phyloP scores from a whole-genome alignment of 2,329 filamentous ascomycete genomes.

The Aspergillus sp. region DNA sequence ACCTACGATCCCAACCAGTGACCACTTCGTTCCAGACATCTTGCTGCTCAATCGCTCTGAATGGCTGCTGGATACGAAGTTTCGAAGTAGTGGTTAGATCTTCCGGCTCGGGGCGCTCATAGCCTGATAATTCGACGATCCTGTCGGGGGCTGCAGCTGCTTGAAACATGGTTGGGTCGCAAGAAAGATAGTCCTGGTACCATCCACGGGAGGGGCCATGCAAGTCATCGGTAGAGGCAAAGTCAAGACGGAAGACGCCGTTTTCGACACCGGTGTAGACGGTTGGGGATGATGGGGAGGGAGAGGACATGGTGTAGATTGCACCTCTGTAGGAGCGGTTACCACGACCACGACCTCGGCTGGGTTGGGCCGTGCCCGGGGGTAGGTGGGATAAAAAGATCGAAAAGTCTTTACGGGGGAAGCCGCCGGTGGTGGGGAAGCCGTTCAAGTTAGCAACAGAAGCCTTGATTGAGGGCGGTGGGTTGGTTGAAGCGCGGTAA shows the following conservation, averaged over 20 bases:
- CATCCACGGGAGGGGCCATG: slow-evolving; percentile 23
- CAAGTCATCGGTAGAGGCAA: slow-evolving; percentile 40
- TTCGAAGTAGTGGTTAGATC: slow-evolving; percentile 27
- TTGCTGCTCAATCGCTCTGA: slow-evolving; percentile 14
- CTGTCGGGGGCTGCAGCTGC: slow-evolving; percentile 7
- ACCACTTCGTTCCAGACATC: slow-evolving; percentile 15
- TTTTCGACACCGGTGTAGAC: slow-evolving; percentile 42
- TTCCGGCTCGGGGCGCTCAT: slow-evolving; percentile 36
- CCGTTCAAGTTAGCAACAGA: not conserved
- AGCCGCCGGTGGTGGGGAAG: slow-evolving; percentile 1
- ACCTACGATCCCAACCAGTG: slow-evolving; percentile 36
- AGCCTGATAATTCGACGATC: slow-evolving; percentile 36
- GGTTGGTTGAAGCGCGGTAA: not conserved
- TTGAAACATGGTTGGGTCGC: slow-evolving; percentile 16
- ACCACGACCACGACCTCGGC: slow-evolving; percentile 9
- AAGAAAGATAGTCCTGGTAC: slow-evolving; percentile 27
- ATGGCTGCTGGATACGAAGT: slow-evolving; percentile 30
- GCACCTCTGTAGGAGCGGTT: slow-evolving; percentile 36
- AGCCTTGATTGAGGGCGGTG: not conserved
- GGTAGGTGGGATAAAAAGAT: slow-evolving; percentile 36
- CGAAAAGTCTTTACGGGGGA: slow-evolving; percentile 34
- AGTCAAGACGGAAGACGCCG: slow-evolving; percentile 39
- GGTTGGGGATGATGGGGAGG: slow-evolving; percentile 40
- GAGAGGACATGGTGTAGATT: slow-evolving; percentile 41
- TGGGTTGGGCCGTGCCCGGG: slow-evolving; percentile 7